phyloP scores from a whole-genome alignment of 2,329 filamentous ascomycete species.

The Aureobasidium lini region DNA sequence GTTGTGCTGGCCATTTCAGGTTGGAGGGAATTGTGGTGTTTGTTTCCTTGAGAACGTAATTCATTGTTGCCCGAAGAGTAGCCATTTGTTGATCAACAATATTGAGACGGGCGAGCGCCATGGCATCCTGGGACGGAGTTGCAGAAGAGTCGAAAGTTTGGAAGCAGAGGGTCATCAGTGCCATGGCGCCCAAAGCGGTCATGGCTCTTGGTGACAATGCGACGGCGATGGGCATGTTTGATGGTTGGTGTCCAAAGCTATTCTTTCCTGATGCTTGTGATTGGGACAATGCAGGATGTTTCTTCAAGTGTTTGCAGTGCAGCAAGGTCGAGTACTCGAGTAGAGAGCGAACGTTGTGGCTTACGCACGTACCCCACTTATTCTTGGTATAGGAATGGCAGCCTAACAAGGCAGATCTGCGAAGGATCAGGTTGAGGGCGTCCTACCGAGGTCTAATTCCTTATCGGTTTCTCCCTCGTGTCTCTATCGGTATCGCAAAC shows the following conservation, averaged over 20 bases:
- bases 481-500: too few species aligned
- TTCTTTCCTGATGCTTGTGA: background rate
- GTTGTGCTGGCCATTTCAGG: background rate
- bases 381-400: background rate
- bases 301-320: too few species aligned
- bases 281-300: too few species aligned
- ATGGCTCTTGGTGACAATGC: background rate
- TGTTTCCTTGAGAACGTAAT: too few species aligned
- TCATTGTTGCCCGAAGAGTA: too few species aligned
- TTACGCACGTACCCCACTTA: background rate
- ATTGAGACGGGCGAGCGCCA: background rate
- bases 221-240: background rate
- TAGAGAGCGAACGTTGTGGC: too few species aligned
- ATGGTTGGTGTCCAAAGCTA: background rate
- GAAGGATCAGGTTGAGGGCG: background rate
- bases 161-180: background rate
- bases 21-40: background rate
- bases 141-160: background rate
- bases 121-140: too few species aligned
- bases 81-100: too few species aligned
- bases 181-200: background rate
- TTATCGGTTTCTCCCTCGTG: too few species aligned
- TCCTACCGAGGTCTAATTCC: too few species aligned
- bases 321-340: too few species aligned
- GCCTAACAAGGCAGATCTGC: background rate